Percentiles rank a stretch among this genome's conserved stretches.
Conservation (phyloP, 2,329 filamentous ascomycete species). For the Penicillium sp. region DNA sequence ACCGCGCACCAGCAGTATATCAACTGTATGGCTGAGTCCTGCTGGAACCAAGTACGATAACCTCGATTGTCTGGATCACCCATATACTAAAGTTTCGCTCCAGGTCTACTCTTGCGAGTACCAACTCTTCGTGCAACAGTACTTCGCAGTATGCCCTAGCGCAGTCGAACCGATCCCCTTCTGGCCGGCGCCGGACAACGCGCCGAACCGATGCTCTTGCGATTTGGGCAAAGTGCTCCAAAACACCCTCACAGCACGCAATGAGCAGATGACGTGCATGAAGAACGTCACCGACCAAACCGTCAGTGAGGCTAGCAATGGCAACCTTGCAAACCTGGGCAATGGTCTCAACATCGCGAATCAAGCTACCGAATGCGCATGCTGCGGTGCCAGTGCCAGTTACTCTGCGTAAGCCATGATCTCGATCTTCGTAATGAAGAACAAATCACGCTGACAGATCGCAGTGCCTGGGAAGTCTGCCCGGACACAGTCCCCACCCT, state of each 20-base stretch:
- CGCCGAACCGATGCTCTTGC: constrained; percentile 38
- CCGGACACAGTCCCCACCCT: constrained; percentile 28
- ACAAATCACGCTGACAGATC: neutral
- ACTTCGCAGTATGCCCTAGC: constrained; percentile 31
- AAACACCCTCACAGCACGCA: constrained; percentile 18
- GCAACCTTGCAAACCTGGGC: constrained; percentile 18
- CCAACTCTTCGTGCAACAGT: constrained; percentile 38
- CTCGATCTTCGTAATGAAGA: neutral
- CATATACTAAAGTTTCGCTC: neutral
- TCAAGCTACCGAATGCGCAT: constrained; percentile 31
- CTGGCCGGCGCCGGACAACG: constrained; percentile 37
- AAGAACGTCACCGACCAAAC: constrained; percentile 17
- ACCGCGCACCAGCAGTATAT: constrained; percentile 26
- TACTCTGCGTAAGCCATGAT: constrained; percentile 32
- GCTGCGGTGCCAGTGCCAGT: constrained; percentile 36
- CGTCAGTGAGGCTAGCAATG: constrained; percentile 6
- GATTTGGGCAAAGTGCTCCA: constrained; percentile 33
- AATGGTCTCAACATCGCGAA: constrained; percentile 22
- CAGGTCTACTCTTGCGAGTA: constrained; percentile 43
- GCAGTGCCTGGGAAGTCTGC: constrained; percentile 32
- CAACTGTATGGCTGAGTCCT: constrained; percentile 39
- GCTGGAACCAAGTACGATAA: constrained; percentile 37
- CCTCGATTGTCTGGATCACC: neutral
- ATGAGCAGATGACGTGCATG: constrained; percentile 20
- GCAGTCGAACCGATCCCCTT: constrained; percentile 37